Conservation (phyloP, 129 eudicot species). For the Smallanthus sonchifolius region DNA sequence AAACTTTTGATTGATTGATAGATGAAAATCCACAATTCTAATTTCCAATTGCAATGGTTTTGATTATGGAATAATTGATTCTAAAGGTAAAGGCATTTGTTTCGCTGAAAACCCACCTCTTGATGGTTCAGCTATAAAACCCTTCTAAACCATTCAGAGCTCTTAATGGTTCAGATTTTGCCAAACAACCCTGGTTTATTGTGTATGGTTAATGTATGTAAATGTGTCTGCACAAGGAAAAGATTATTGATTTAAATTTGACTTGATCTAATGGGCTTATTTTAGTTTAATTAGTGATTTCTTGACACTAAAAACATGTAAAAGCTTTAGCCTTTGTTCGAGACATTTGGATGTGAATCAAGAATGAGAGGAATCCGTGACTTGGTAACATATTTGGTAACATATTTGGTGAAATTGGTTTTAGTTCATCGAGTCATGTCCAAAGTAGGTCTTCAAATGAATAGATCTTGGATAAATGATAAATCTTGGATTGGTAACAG, state of each 20-base stretch:
- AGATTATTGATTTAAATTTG: neutral
- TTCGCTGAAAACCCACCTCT: too few species aligned
- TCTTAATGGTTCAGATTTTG: too few species aligned
- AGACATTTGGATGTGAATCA: neutral
- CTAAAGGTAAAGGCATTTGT: too few species aligned
- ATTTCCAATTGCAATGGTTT: neutral
- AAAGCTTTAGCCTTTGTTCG: neutral
- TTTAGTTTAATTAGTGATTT: slow-evolving; percentile 4
- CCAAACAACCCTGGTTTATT: neutral
- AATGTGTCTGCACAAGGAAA: neutral
- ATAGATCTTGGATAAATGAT: neutral
- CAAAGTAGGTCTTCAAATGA: neutral
- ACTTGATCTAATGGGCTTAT: neutral
- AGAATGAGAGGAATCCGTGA: neutral
- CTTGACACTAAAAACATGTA: neutral
- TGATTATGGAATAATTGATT: neutral
- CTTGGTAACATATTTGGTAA: neutral
- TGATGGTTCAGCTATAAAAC: too few species aligned
- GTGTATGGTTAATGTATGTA: neutral
- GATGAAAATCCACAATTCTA: slow-evolving; percentile 3
- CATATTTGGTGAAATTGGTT: neutral
- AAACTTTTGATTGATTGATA: neutral
- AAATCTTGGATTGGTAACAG: neutral
- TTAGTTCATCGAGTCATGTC: neutral
- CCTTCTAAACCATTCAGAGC: too few species aligned